Base-by-base conservation (phyloP, 352 stramenopile species). In the Globisporangium alternatum region DNA sequence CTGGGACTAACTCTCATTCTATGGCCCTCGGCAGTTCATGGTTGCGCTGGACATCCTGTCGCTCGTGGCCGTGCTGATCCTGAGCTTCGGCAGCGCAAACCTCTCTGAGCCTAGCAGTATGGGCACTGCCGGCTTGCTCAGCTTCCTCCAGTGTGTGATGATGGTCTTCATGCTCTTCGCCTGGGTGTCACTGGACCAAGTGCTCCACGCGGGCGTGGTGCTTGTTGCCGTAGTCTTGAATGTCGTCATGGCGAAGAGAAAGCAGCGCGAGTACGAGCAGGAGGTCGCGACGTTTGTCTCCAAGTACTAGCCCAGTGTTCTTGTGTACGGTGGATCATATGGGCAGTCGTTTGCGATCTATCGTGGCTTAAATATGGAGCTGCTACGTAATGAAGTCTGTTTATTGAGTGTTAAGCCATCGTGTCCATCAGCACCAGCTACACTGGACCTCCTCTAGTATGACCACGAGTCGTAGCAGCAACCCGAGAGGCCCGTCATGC, bases 401-500 rank as follows among this genome's bases (percentile, higher is more conserved):
- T 43, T 51, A 21, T 30, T 41, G n/a, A 28, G 43, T 39, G 22
- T 4, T 12, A 25, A 54, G 12, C 25, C 15, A 37, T 1, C 10
- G 22, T 37, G 5, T 13, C 25, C 19, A 56, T 41, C 15, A 41
- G 35, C 35, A 41, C 9, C 9, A 41, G 35, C 7, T 41, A 41
- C 35, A 41, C 10, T 39, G 33, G 33, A 39, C 12, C 1, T 39
- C 33, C 33, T 12, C 43, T 63, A 70, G 5, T 56, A 41, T 4
- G 44, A 52, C 71, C 71, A 78, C 44, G 59, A 64, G 44, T 90
- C 81, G 39, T 86, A 90, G 62, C 72, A 88, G 57, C 77, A 83
- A 19, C 81, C 79, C 35, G 69, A 48, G 17, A 90, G 47, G 2
- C 81, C 81, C 1, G 76, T 74, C 52, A 77, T 82, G 35, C 78